Evolutionary conservation across 306 rosid genomes (phyloP), one percentile per base, ranked within the genome.

Genomic region (Pterocarpus santalinus): DNA sequence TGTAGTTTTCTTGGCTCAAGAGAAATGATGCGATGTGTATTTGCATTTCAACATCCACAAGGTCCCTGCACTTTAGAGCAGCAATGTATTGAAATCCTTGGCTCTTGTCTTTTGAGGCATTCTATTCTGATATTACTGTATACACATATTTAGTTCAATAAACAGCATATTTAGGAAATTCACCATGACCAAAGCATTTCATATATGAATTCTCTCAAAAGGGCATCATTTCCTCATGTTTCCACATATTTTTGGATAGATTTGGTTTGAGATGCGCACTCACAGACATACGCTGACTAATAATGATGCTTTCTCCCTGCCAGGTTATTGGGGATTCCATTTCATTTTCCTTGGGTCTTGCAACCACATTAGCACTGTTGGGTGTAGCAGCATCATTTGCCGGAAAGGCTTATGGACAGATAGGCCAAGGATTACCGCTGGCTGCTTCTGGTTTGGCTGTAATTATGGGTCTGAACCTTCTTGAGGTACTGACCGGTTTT

Each of bases 351-450:
- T 86, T 95, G 69, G 99, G 99, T 84, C 92, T 95, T 85, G 99
- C 97, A 51, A 95, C 99, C 61, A 95, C 99, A 43, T 88, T 93
- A 67, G 97, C 99, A 33, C 80, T 93, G 56, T 84, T 95, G 76
- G 98, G 99, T 49, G 82, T 95, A 49, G 93, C 83, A 66, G 99
- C 98, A 56, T 93, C 99, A 81, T 87, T 95, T 87, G 99, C 97
- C 69, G 98, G 99, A 72, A 93, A 95, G 87, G 99, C 97, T 80
- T 95, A 95, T 79, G 99, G 99, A 68, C 99, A 95, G 89, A 86
- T 94, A 78, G 98, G 99, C 81, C 99, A 90, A 79, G 97, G 99
- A 28, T 89, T 93, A 86, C 98, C 98, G 60, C 41, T 95, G 86
- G 95, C 92, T 78, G 99, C 97, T 82, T 95, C 99, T 73, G 95